Evolutionary conservation across 345 rosid species (phyloP).

Genomic region (Melaleuca alternifolia): DNA sequence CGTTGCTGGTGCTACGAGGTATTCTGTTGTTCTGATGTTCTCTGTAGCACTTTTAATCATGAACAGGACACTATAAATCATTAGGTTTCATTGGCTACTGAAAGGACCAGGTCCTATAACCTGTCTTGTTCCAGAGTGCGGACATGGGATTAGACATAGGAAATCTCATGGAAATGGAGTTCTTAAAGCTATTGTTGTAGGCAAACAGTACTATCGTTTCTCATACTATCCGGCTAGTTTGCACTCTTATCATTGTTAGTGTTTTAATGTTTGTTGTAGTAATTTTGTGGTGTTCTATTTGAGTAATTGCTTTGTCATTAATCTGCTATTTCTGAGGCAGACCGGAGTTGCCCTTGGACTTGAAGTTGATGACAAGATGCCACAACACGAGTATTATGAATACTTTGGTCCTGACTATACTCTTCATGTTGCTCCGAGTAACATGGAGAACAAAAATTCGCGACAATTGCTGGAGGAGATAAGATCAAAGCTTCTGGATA

Average conservation of each 20-base stretch:
- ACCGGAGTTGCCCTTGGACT: constrained; percentile 62
- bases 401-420: constrained; percentile 59
- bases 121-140: neutral
- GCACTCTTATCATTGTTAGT: neutral
- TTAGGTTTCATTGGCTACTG: neutral
- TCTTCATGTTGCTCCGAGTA: constrained; percentile 64
- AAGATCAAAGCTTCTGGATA: constrained; percentile 65
- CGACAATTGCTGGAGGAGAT: constrained; percentile 71
- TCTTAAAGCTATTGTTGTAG: neutral
- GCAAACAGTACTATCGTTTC: neutral
- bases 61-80: neutral
- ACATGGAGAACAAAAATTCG: constrained; percentile 64
- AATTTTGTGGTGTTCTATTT: neutral
- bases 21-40: neutral
- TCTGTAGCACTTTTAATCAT: neutral
- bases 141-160: neutral
- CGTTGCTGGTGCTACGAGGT: constrained; percentile 76
- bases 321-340: constrained; percentile 15
- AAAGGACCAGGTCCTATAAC: neutral
- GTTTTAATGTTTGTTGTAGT: neutral
- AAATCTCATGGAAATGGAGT: neutral
- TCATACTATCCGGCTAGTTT: neutral
- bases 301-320: neutral
- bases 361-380: constrained; percentile 64
- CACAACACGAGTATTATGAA: constrained; percentile 55